A percentile compares a stretch with the other conserved stretches of the same genome.
phyloP scores from a whole-genome alignment of 2,329 filamentous ascomycete species.

The Diaporthe aspalathi region DNA sequence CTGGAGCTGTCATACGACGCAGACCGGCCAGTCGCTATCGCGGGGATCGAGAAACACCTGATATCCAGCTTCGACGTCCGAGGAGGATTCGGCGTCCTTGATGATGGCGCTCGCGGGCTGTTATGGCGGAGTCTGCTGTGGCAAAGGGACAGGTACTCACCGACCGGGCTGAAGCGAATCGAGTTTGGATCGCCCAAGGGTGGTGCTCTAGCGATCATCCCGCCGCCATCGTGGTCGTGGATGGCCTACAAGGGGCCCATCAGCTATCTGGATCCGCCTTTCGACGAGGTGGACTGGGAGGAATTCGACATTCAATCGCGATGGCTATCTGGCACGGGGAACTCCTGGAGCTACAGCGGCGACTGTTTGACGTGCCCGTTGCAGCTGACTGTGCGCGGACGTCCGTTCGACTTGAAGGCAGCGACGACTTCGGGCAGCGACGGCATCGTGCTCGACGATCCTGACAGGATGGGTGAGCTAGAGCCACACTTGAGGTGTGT shows the following conservation, averaged over 20 bases:
- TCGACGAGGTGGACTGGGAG: constrained; percentile 23
- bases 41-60: constrained; percentile 41
- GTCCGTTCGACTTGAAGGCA: not conserved
- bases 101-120: constrained; percentile 23
- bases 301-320: not conserved
- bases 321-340: not conserved
- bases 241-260: constrained; percentile 9
- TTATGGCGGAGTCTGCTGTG: constrained; percentile 47
- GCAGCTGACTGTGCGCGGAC: not conserved
- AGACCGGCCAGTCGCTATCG: constrained; percentile 47
- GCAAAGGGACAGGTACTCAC: constrained; percentile 40
- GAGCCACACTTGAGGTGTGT: not conserved
- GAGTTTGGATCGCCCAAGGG: not conserved
- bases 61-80: not conserved
- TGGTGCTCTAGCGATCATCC: not conserved
- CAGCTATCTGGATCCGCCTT: not conserved
- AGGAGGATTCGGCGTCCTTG: constrained; percentile 3
- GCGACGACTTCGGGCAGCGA: not conserved
- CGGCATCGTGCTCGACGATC: not conserved
- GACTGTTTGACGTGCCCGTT: not conserved
- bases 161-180: not conserved
- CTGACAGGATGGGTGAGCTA: not conserved
- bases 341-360: not conserved
- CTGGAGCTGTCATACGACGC: constrained; percentile 39
- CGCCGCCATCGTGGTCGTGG: constrained; percentile 25